Evolutionary conservation across 306 rosid species (phyloP), one percentile per base, ranked within the genome.

Genomic region (Pterocarpus santalinus): DNA sequence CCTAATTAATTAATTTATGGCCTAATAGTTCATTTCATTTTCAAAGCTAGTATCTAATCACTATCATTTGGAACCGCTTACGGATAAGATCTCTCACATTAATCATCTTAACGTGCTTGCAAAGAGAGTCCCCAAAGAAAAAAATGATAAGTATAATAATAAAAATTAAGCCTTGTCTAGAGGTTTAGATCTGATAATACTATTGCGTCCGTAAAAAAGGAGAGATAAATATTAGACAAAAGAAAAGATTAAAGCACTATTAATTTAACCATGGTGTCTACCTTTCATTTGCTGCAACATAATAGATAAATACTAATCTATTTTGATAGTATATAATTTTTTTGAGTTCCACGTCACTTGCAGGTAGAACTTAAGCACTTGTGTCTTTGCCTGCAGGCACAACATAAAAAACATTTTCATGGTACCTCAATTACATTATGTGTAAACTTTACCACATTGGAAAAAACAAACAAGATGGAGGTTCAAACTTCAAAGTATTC

Each of bases 61-160:
- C 69, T 16, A 62, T 71, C 30, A 69, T 47, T 56, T 49, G 17
- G 33, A 69, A 13, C 52, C 16, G 9, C 34, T 73, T 49, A 38
- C 5, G 68, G 75, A 71, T 76, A 81, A 81, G 73, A 71, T 57
- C 55, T 63, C 32, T 43, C 52, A 65, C 16, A 72, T 38, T 70
- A 78, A 82, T 86, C 82, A 78, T 72, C 77, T 63, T 82, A 53
- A 63, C 88, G 73, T 85, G 70, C 80, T 77, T 61, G 64, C 64
- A 52, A 81, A 81, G 83, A 14, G 47, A 51, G 73, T 12, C 12
- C 11, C 17, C n/a, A 49, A 14, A 35, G 33, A 62, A 2, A 2
- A 0, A 1, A 46, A 0, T 30, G 66, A 49, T 60, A 69, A 56
- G 1, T 44, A 44, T 8, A 44, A 52, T 1, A 52, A 52, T 0